phyloP scores from a whole-genome alignment of 371 early-diverging fungal genomes.

The Mucor velutinosus region DNA sequence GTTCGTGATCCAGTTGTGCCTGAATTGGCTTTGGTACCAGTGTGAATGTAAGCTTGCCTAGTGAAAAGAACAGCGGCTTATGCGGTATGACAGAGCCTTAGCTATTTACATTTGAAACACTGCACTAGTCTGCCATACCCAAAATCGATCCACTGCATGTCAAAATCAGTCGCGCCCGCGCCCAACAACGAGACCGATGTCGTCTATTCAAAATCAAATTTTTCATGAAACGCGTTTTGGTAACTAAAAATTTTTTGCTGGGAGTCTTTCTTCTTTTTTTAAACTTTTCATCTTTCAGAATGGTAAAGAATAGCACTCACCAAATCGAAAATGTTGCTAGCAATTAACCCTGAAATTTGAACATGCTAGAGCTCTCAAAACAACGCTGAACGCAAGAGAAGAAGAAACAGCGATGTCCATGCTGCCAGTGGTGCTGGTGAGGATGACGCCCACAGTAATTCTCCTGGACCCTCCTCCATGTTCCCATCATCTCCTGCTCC shows the following conservation, averaged over 20 bases:
- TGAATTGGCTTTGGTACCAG: too few relatives aligned
- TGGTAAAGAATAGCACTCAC: background rate
- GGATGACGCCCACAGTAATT: conserved; percentile 19
- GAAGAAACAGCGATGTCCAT: conserved; percentile 45
- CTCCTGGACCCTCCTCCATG: conserved; percentile 43
- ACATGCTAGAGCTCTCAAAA: background rate
- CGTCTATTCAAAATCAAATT: background rate
- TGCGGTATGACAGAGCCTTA: too few relatives aligned
- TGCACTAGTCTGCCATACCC: too few relatives aligned
- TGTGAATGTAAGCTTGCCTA: too few relatives aligned
- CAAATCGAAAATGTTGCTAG: background rate
- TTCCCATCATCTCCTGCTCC: conserved; percentile 50
- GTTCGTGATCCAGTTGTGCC: too few relatives aligned
- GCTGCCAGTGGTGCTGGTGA: conserved; percentile 14
- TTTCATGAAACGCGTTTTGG: conserved; percentile 1
- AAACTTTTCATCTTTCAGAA: background rate
- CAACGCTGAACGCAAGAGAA: conserved; percentile 47
- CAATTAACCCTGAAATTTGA: background rate
- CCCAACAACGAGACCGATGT: background rate
- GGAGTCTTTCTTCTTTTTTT: background rate
- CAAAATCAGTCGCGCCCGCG: conserved; percentile 2
- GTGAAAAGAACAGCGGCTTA: too few relatives aligned
- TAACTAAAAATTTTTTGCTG: background rate
- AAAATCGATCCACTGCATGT: background rate
- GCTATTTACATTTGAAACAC: too few relatives aligned